A percentile compares a stretch with the other conserved stretches of the same genome.
Conservation (phyloP, 371 early-diverging fungal genomes). For the Cokeromyces recurvatus region DNA sequence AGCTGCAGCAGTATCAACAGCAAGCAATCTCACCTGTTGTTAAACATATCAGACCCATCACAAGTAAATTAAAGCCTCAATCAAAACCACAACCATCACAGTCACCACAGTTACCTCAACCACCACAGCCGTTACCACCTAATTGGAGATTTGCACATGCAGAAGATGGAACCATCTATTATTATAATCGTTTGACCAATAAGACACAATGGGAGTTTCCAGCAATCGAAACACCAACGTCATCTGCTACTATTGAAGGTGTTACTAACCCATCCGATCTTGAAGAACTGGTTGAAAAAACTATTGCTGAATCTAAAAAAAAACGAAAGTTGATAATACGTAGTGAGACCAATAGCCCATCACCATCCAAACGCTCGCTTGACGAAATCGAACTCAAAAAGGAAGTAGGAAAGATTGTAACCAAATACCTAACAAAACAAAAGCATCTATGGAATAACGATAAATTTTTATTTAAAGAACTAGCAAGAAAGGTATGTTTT, state of each 20-base stretch:
- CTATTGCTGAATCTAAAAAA: slow-evolving; percentile 22
- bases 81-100: neutral
- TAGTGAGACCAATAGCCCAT: slow-evolving; percentile 8
- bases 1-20: neutral
- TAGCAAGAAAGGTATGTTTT: slow-evolving; percentile 41
- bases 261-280: slow-evolving; percentile 27
- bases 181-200: slow-evolving; percentile 29
- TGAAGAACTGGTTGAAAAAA: slow-evolving; percentile 25
- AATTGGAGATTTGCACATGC: slow-evolving; percentile 27
- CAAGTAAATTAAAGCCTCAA: neutral
- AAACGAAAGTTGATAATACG: too few species aligned
- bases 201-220: slow-evolving; percentile 37
- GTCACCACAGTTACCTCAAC: neutral
- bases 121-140: slow-evolving; percentile 17
- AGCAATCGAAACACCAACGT: neutral
- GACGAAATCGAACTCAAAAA: slow-evolving; percentile 25
- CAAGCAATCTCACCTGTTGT: neutral
- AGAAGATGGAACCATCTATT: slow-evolving; percentile 32
- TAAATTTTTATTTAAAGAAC: slow-evolving; percentile 33
- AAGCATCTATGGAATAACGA: slow-evolving; percentile 29
- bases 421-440: slow-evolving; percentile 31
- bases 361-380: neutral
- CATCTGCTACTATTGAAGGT: slow-evolving; percentile 29
- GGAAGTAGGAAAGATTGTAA: slow-evolving; percentile 35
- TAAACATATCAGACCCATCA: neutral